These are phyloP conservation scores for Lactarius evosmus DNA, from an alignment of 768 basidiomycete genomes.

Conservation along the genomic window DNA sequence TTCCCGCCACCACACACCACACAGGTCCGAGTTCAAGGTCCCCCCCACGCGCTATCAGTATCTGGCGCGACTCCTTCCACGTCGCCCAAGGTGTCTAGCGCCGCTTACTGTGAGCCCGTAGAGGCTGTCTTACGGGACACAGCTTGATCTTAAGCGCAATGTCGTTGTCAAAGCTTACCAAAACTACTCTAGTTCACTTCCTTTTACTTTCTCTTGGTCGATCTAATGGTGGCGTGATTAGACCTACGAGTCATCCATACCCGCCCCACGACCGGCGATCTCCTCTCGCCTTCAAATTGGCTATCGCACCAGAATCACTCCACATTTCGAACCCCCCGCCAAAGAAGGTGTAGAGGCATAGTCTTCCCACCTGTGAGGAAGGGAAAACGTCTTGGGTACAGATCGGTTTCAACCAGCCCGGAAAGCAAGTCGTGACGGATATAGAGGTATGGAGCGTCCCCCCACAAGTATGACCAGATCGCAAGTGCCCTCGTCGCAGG, in stretches of 20 bases:
- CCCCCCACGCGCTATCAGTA: conserved; percentile 98
- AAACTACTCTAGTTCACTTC: conserved; percentile 58
- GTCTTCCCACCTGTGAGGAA: conserved; percentile 17
- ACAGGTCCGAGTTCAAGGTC: too few species aligned
- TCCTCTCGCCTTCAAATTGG: conserved; percentile 86
- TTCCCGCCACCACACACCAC: too few species aligned
- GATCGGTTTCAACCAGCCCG: conserved; percentile 87
- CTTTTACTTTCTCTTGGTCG: conserved; percentile 2
- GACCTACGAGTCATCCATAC: conserved; percentile 58
- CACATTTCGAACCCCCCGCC: conserved; percentile 87
- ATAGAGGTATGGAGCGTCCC: conserved; percentile 63
- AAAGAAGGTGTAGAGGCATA: conserved; percentile 37
- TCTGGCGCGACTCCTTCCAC: conserved; percentile 50
- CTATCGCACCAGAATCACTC: conserved; percentile 96
- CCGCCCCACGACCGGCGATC: conserved; percentile 67
- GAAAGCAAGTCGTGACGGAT: conserved; percentile 72
- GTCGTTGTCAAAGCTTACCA: conserved; percentile 82
- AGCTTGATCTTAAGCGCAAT: conserved; percentile 81
- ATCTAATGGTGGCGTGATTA: conserved; percentile 29
- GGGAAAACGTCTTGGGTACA: conserved; percentile 66
- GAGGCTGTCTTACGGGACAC: conserved; percentile 86
- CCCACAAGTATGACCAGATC: too few species aligned
- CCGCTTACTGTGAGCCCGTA: conserved; percentile 31
- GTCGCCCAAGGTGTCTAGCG: background rate
- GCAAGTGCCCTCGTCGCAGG: too few species aligned